A percentile compares a stretch with the other conserved stretches of the same genome.
Conservation (phyloP, 495 filamentous ascomycete genomes). For the Penicillium crystallinum region DNA sequence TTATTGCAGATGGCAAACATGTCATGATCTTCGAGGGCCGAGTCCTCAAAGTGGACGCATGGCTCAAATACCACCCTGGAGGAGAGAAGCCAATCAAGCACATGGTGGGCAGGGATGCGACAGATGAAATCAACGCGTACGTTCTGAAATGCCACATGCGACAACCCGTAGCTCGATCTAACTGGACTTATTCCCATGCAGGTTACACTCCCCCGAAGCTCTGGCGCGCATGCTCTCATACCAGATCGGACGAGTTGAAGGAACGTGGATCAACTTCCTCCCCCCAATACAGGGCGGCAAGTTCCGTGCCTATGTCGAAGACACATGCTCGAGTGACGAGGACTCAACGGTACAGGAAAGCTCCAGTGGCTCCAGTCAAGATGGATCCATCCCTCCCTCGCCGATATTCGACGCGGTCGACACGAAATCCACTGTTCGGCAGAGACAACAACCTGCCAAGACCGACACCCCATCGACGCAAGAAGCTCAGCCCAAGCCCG, state of each 20-base stretch:
- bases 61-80: conserved; percentile 85
- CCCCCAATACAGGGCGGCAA: conserved; percentile 90
- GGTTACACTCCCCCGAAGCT: conserved; percentile 79
- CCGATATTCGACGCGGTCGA: conserved; percentile 60
- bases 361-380: conserved; percentile 41
- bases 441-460: conserved; percentile 25
- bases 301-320: conserved; percentile 57
- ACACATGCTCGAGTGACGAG: conserved; percentile 33
- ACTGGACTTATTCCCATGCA: conserved; percentile 25
- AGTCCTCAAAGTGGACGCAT: conserved; percentile 83
- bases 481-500: conserved; percentile 39
- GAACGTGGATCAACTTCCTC: conserved; percentile 80
- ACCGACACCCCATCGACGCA: conserved; percentile 32
- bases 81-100: conserved; percentile 89
- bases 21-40: conserved; percentile 76
- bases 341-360: conserved; percentile 22
- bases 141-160: conserved; percentile 27
- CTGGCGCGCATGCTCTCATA: conserved; percentile 71
- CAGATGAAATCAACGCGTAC: conserved; percentile 89
- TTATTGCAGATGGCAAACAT: conserved; percentile 80
- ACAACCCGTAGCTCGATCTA: background rate
- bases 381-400: conserved; percentile 43
- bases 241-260: conserved; percentile 78
- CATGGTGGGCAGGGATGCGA: conserved; percentile 95
- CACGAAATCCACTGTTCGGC: conserved; percentile 28